Base-by-base conservation (phyloP, 2,329 filamentous ascomycete species). In the Xylaria sp. region DNA sequence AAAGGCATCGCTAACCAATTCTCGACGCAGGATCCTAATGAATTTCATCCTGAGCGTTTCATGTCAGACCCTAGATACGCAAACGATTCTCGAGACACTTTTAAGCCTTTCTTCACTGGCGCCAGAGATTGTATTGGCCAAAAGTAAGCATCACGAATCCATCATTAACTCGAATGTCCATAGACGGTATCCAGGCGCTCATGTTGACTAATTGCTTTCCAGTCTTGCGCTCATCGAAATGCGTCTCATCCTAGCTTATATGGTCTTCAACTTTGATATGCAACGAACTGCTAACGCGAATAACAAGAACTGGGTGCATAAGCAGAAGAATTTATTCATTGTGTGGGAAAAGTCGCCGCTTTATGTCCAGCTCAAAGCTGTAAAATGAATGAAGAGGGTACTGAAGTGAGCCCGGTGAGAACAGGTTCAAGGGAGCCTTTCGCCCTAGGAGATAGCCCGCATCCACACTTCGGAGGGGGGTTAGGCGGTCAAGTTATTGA, bases 231-330 rank as follows among this genome's bases (percentile, higher is more conserved):
- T 46, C 41, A 46, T 46, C 15, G 41, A 46, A 46, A 46, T 46
- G 41, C 41, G 41, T 46, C 41, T 46, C 3, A 46, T 46, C 41
- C 41, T 46, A 6, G 41, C 41, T n/a, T 46, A 46, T 18, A 46
- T 46, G 41, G 41, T 46, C 41, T 46, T 46, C 41, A 46, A 46
- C 41, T 46, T 46, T 46, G 41, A 46, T n/a, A 46, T 46, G 41
- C 15, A 46, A 46, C 41, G 18, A 46, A 46, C 41, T n/a, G 41
- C 41, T 46, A 15, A 46, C 18, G 13, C 41, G 4, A 46, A 46
- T n/a, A 46, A 13, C 41, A 46, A 46, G 41, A 15, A 46, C 18
- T 46, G 41, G 41, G 18, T 46, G 18, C 13, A 46, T 5, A 46
- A 46, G 5, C 41, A 46, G 41, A 46, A 46, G 15, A 46, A 46